Evolutionary conservation across 805 yeast genomes (phyloP).

Genomic region (Saccharomycopsis fibuligera): DNA sequence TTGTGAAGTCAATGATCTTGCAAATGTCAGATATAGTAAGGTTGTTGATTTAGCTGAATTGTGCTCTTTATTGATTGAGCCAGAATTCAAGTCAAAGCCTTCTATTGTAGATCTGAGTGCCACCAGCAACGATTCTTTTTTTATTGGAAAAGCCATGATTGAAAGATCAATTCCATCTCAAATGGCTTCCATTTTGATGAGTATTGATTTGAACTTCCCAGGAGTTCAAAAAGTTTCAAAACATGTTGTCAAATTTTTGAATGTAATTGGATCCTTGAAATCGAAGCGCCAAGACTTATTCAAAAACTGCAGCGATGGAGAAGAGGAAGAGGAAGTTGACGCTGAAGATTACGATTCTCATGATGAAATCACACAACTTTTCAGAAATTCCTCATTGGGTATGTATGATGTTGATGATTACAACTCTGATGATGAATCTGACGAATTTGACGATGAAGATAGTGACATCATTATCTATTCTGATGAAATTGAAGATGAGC

Average conservation of each 20-base stretch:
- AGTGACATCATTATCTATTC: constrained; percentile 24
- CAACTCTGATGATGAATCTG: constrained; percentile 55
- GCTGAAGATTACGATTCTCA: constrained; percentile 51
- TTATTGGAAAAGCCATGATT: constrained; percentile 56
- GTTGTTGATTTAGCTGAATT: constrained; percentile 49
- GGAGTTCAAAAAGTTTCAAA: constrained; percentile 54
- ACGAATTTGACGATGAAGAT: constrained; percentile 40
- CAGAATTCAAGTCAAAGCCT: constrained; percentile 28
- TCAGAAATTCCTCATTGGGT: constrained; percentile 84
- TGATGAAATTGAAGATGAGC: constrained; percentile 33
- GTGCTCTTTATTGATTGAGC: constrained; percentile 26
- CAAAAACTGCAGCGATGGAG: constrained; percentile 35
- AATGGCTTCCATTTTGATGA: constrained; percentile 54
- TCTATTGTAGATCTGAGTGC: constrained; percentile 18
- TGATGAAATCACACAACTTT: constrained; percentile 77
- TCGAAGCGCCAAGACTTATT: constrained; percentile 51
- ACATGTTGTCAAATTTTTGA: constrained; percentile 52
- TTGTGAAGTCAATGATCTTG: constrained; percentile 29
- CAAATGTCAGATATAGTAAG: constrained; percentile 47
- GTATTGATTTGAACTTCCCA: constrained; percentile 70
- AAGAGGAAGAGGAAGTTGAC: constrained; percentile 50
- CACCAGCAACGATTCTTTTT: constrained; percentile 45
- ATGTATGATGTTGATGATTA: constrained; percentile 84
- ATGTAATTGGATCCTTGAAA: constrained; percentile 50
- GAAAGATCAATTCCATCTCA: constrained; percentile 59